Evolutionary conservation across 148 eudicot species (phyloP), one percentile per base, ranked within the genome.

Genomic region (Polygonum aviculare): DNA sequence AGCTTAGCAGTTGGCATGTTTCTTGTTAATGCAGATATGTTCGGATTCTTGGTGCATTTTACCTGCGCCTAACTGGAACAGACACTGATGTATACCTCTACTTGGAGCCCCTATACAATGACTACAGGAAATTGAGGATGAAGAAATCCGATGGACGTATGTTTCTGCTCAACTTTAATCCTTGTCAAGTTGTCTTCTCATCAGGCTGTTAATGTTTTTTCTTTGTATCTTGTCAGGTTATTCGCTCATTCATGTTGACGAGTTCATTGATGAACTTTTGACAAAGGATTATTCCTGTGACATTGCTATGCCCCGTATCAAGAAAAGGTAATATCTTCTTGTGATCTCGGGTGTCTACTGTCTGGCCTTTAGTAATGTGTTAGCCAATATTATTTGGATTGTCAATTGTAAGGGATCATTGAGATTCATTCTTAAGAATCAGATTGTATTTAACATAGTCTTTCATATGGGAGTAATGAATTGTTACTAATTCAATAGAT

Each of bases 41-140:
- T 35, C 87, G 97, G 74, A 84, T 86, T 65, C 97, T 95, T 72
- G 99, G 99, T 39, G 99, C 97, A 19, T 95, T 92, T 79, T 95
- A 95, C 84, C 79, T 95, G 80, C 90, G 99, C 4, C 88, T 95
- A 50, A 92, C 97, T 22, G 99, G 99, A 77, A 92, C 92, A 8
- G 99, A 95, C 76, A 59, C 90, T 44, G 97, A 95, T 83, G 85
- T 95, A 36, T 95, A 92, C 73, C 87, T 92, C 50, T 95, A 95
- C 75, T 81, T 95, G 48, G 99, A 95, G 80, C 99, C 99, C 16
- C 72, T 95, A 80, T 92, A 95, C 71, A 92, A 95, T 85, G 97
- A 92, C 77, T 95, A 95, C 75, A 83, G 99, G 45, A 95, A 95
- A 80, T 77, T 95, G 85, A 83, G 99, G 86, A 76, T 26, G 74